phyloP scores from a whole-genome alignment of 2,329 filamentous ascomycete species.

The Stachybotrys elegans region DNA sequence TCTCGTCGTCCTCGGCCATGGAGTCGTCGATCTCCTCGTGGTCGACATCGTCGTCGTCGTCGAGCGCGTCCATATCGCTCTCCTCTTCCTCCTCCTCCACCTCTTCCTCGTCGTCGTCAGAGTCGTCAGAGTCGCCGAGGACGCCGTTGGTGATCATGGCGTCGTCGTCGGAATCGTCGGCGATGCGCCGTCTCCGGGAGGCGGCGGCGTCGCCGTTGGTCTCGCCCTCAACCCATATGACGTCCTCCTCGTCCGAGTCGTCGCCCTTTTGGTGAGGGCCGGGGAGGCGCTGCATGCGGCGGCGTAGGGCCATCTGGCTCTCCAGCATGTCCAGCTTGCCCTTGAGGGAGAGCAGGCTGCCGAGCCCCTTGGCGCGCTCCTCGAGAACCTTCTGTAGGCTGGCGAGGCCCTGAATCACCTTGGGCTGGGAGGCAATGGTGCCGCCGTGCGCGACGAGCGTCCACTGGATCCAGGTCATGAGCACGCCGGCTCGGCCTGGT shows the following conservation, averaged over 20 bases:
- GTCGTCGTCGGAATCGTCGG: constrained; percentile 55
- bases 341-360: constrained; percentile 80
- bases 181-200: constrained; percentile 33
- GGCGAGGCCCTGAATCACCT: constrained; percentile 70
- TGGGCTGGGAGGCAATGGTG: constrained; percentile 80
- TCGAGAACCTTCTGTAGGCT: constrained; percentile 82
- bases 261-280: constrained; percentile 36
- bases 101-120: constrained; percentile 38
- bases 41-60: constrained; percentile 56
- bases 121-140: constrained; percentile 54
- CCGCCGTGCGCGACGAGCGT: constrained; percentile 88
- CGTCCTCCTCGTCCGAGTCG: constrained; percentile 55
- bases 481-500: constrained; percentile 80
- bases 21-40: constrained; percentile 54
- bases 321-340: constrained; percentile 94
- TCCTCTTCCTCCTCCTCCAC: constrained; percentile 37
- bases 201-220: constrained; percentile 47
- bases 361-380: constrained; percentile 76
- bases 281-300: constrained; percentile 53
- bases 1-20: constrained; percentile 50
- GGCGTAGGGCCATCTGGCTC: constrained; percentile 78
- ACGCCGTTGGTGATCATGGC: constrained; percentile 50
- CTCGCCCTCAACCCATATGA: constrained; percentile 85
- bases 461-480: constrained; percentile 97
- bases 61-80: constrained; percentile 41